A percentile compares a stretch with the other conserved stretches of the same genome.
Conservation (phyloP, 129 eudicot genomes). For the Gnaphalium uliginosum region DNA sequence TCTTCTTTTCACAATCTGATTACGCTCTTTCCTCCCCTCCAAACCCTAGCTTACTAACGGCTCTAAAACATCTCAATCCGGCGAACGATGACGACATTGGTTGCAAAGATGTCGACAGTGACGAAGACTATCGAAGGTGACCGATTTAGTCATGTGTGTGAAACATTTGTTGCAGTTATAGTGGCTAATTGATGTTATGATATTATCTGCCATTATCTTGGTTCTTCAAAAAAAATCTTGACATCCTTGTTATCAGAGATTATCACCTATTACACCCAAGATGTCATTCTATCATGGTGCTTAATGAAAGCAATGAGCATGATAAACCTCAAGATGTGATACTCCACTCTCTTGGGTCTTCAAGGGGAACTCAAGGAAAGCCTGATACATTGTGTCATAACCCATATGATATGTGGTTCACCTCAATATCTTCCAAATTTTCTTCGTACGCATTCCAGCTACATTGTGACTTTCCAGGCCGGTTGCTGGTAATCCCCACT, state of each 20-base stretch:
- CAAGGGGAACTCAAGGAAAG: background rate
- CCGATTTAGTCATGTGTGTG: conserved; percentile 6
- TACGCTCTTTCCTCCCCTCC: too few relatives aligned
- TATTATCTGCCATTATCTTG: conserved; percentile 3
- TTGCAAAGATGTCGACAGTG: too few relatives aligned
- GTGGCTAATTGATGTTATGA: conserved; percentile 15
- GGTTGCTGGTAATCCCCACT: background rate
- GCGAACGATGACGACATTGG: too few relatives aligned
- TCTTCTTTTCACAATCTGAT: too few relatives aligned
- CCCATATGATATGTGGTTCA: conserved; percentile 7
- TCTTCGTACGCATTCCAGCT: conserved; percentile 10
- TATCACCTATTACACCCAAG: background rate
- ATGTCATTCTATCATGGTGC: conserved; percentile 1
- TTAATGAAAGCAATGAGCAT: conserved; percentile 9
- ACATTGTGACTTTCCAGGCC: conserved; percentile 12
- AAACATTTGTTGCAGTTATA: conserved; percentile 19
- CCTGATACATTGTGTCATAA: background rate
- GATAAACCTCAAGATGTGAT: conserved; percentile 7
- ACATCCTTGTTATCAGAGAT: conserved; percentile 11
- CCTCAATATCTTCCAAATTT: conserved; percentile 1
- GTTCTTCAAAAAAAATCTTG: background rate
- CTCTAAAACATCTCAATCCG: too few relatives aligned
- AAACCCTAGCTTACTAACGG: too few relatives aligned
- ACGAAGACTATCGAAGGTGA: too few relatives aligned
- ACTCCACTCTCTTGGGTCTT: background rate